Evolutionary conservation across 768 basidiomycete genomes (phyloP).

Genomic region (Paxillus involutus): DNA sequence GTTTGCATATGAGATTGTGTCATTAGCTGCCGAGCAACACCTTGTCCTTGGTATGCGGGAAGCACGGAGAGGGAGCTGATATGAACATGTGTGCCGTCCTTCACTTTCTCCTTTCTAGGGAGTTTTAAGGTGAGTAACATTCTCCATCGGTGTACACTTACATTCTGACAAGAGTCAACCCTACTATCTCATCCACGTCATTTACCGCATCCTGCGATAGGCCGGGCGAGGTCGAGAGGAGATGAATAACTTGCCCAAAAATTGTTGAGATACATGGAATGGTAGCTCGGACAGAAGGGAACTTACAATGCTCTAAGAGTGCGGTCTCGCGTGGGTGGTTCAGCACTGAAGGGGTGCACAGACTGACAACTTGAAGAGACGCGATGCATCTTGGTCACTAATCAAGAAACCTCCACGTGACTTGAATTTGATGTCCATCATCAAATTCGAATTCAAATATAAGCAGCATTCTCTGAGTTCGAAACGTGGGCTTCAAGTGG

Average conservation of each 20-base stretch:
- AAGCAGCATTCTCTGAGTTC: no score
- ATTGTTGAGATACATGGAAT: background rate
- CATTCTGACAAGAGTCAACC: slow-evolving; percentile 9
- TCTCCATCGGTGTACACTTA: background rate
- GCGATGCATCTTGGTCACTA: background rate
- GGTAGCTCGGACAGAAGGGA: background rate
- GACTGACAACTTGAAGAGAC: background rate
- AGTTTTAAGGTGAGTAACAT: background rate
- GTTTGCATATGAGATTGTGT: slow-evolving; percentile 1
- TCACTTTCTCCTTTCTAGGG: slow-evolving; percentile 7
- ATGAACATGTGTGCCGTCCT: slow-evolving; percentile 5
- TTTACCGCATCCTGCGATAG: slow-evolving; percentile 5
- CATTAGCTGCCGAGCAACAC: slow-evolving; percentile 3
- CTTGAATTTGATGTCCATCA: slow-evolving; percentile 63
- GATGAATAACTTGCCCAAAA: background rate
- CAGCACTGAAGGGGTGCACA: background rate
- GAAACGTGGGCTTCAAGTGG: no score
- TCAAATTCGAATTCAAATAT: slow-evolving; percentile 49
- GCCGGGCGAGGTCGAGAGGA: slow-evolving; percentile 2
- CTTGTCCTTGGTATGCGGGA: slow-evolving; percentile 6
- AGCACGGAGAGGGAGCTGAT: slow-evolving; percentile 6
- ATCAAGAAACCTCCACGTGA: no score
- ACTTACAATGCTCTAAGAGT: slow-evolving; percentile 1
- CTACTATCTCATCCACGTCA: slow-evolving; percentile 1
- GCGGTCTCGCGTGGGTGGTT: background rate